These are phyloP conservation scores for Ascochyta pisi DNA, from an alignment of 2,329 filamentous ascomycete species.

Conservation along the genomic window DNA sequence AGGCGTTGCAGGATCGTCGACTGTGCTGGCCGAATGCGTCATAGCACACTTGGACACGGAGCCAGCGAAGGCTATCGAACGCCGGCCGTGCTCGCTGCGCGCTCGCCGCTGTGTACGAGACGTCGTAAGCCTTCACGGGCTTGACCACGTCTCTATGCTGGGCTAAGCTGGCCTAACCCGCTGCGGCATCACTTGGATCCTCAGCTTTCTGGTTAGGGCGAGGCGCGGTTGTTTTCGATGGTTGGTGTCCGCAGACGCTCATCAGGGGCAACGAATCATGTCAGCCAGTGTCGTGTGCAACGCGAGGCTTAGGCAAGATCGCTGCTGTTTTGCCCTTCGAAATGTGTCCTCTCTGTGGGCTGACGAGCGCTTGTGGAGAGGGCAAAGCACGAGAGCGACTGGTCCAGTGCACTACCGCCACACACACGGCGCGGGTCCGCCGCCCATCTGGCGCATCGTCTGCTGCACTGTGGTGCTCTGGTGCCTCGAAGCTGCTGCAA, in stretches of 20 bases:
- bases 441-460: slow-evolving; percentile 13
- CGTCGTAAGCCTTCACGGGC: slow-evolving; percentile 42
- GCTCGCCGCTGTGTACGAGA: slow-evolving; percentile 21
- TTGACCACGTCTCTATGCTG: slow-evolving; percentile 18
- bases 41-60: slow-evolving; percentile 31
- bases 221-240: slow-evolving; percentile 34
- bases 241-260: slow-evolving; percentile 13
- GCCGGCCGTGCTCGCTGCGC: slow-evolving; percentile 38
- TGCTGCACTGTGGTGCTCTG: slow-evolving; percentile 21
- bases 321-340: slow-evolving; percentile 20
- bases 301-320: slow-evolving; percentile 27
- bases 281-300: slow-evolving; percentile 15
- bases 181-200: slow-evolving; percentile 25
- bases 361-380: slow-evolving; percentile 28
- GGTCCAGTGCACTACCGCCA: slow-evolving; percentile 21
- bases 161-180: slow-evolving; percentile 28
- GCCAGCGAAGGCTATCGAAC: slow-evolving; percentile 46
- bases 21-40: slow-evolving; percentile 42
- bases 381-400: slow-evolving; percentile 18
- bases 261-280: slow-evolving; percentile 23
- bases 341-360: slow-evolving; percentile 29
- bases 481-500: slow-evolving; percentile 39
- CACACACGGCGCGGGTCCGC: slow-evolving; percentile 18
- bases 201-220: slow-evolving; percentile 39
- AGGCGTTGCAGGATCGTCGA: slow-evolving; percentile 43